Conservation (phyloP, 176 grass and related monocot genomes). For the Neostapfia colusana region DNA sequence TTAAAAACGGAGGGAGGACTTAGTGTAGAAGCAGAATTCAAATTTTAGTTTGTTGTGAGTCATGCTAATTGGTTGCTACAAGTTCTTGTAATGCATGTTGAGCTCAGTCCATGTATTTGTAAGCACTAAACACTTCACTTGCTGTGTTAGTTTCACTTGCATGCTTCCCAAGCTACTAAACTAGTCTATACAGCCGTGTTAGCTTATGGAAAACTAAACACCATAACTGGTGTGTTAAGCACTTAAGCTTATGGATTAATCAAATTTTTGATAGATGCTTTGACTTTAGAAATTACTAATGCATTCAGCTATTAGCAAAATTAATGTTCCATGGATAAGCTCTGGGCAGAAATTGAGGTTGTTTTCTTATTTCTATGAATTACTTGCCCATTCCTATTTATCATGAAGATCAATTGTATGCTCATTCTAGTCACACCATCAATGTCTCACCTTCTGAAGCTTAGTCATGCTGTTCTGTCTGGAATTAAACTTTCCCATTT, state of each 20-base stretch:
- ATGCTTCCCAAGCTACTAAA: not conserved
- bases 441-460: slow-evolving; percentile 28
- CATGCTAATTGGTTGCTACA: not conserved
- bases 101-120: slow-evolving; percentile 19
- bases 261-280: slow-evolving; percentile 7
- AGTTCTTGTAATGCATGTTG: slow-evolving; percentile 2
- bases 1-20: not conserved
- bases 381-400: slow-evolving; percentile 34
- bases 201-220: slow-evolving; percentile 9
- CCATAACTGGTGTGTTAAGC: not conserved
- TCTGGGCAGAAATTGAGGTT: not conserved
- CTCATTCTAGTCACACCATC: not conserved
- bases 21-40: not conserved
- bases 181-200: not conserved
- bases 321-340: not conserved
- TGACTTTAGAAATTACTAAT: slow-evolving; percentile 8
- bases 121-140: not conserved
- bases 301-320: not conserved
- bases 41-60: slow-evolving; percentile 2
- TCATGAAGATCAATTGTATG: slow-evolving; percentile 12
- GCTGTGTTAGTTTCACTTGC: not conserved
- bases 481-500: not conserved
- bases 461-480: slow-evolving; percentile 5
- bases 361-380: slow-evolving; percentile 11
- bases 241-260: not conserved